Base-by-base conservation (phyloP, 352 stramenopile genomes). In the Pythium monospermum region DNA sequence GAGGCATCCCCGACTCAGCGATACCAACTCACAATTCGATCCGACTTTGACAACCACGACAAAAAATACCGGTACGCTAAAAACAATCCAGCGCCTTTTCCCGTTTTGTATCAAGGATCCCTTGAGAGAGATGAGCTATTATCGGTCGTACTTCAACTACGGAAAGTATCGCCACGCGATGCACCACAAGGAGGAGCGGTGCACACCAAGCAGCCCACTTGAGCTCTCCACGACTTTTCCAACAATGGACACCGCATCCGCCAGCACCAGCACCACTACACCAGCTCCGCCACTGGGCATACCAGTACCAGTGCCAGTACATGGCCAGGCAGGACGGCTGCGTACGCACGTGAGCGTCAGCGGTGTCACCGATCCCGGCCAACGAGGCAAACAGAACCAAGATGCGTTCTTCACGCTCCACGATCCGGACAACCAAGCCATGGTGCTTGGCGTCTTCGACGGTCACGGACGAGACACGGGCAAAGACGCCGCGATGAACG, bases 401-500 rank as follows among this genome's bases (percentile, higher is more conserved):
- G 89, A 97, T 53, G 76, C 87, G 21, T 93, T 85, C 67, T 94
- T 96, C 57, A 69, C 80, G 23, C 80, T 79, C 35, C 57, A 63
- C 36, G 61, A 84, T 23, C 35, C 44, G 15, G 53, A 52, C n/a
- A 57, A 70, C 26, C 39, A 54, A 15, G 68, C 64, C 6, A 56
- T 88, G 36, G 72, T 94, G 21, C 26, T 94, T 23, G 79, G 79
- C 8, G 64, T 96, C 13, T 94, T 95, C 59, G 85, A 96, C 57
- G 86, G 86, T 28, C 87, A 96, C 57, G 87, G 87, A 21, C 69
- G 73, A 45, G 84, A 93, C 38, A 72, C 81, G 1, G 87, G 87
- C 3, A 67, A 74, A 3, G 67, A 88, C 25, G 85, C 86, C 2
- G 80, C 85, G 11, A 45, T 72, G 36, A 68, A 79, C 10, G 80